A percentile compares a stretch with the other conserved stretches of the same genome.
These are phyloP conservation scores for Eruca vesicaria DNA, from an alignment of 441 rosid species.

Conservation along the genomic window DNA sequence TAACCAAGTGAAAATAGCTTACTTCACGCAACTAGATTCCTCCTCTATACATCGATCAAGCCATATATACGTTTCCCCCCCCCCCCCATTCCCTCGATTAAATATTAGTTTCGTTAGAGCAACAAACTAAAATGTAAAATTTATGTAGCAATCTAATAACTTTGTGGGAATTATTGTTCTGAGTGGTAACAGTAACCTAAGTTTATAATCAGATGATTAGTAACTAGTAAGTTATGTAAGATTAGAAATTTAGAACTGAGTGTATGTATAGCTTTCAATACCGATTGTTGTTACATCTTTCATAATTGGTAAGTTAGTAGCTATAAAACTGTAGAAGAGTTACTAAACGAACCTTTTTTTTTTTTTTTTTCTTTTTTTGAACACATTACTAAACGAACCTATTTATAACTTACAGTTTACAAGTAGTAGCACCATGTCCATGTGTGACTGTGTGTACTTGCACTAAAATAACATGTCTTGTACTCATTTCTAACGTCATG, in stretches of 20 bases:
- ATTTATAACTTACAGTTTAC: background rate
- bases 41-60: background rate
- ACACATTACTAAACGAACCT: background rate
- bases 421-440: background rate
- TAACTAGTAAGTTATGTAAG: no score
- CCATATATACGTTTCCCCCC: no score
- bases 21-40: constrained; percentile 20
- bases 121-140: no score
- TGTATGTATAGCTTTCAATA: background rate
- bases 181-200: no score
- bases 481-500: no score
- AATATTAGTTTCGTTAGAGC: no score
- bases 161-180: no score
- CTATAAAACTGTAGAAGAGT: background rate
- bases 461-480: no score
- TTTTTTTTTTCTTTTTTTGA: no score
- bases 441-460: background rate
- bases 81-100: no score
- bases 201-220: no score
- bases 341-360: background rate
- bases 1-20: constrained; percentile 10
- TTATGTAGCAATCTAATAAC: no score
- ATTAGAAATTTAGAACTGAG: background rate
- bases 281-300: background rate
- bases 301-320: background rate